phyloP scores from a whole-genome alignment of 169 alveolate species.

The Cystoisospora suis region DNA sequence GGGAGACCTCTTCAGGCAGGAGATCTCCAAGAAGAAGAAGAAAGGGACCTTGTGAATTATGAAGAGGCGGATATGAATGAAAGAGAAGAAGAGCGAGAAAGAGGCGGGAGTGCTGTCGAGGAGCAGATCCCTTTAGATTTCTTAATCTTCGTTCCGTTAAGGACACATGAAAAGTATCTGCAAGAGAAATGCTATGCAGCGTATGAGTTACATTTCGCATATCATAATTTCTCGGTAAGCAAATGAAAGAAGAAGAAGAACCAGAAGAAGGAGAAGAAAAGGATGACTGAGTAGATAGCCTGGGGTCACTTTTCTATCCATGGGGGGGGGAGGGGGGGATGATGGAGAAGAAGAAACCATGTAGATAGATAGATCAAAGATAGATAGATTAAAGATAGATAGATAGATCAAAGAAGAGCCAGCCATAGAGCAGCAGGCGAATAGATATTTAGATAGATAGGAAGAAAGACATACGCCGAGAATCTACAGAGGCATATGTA shows the following conservation, averaged over 20 bases:
- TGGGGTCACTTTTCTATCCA: too few species aligned
- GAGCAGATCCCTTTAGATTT: constrained; percentile 14
- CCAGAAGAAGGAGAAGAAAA: neutral
- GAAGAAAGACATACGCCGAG: too few species aligned
- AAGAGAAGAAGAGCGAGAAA: neutral
- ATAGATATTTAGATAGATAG: too few species aligned
- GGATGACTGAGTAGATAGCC: neutral
- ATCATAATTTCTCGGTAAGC: constrained; percentile 3
- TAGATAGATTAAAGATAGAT: too few species aligned
- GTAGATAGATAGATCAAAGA: too few species aligned
- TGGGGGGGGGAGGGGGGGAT: too few species aligned
- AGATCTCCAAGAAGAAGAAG: neutral
- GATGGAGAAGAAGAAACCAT: too few species aligned
- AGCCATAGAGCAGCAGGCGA: too few species aligned
- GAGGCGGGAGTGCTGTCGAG: neutral
- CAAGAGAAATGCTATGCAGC: neutral
- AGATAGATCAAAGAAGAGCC: too few species aligned
- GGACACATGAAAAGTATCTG: neutral
- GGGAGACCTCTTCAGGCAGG: too few species aligned
- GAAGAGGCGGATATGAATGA: neutral
- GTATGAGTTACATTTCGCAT: constrained; percentile 18
- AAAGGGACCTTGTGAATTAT: neutral
- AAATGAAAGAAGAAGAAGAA: neutral
- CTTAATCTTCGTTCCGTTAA: neutral
- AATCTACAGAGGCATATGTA: too few species aligned